phyloP scores from a whole-genome alignment of 768 basidiomycete species.

The Russula abietina region DNA sequence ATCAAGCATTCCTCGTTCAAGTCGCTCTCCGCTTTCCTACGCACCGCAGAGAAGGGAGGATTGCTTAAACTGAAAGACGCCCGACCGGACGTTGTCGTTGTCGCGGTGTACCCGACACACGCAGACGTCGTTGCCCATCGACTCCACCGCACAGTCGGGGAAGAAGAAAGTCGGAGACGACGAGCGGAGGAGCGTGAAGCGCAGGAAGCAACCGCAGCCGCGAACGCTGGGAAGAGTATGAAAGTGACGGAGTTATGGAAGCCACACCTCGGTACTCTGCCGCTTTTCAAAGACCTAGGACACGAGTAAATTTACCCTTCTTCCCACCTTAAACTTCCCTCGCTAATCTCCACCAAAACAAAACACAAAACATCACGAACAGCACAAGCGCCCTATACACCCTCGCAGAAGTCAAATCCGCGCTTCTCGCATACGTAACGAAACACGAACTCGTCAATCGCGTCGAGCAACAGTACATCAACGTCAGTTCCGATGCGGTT shows the following conservation, averaged over 20 bases:
- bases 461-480: slow-evolving; percentile 61
- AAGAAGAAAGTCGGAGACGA: slow-evolving; percentile 57
- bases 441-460: slow-evolving; percentile 57
- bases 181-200: slow-evolving; percentile 53
- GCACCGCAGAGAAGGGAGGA: slow-evolving; percentile 64
- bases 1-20: slow-evolving; percentile 79
- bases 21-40: slow-evolving; percentile 76
- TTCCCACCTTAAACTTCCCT: background rate
- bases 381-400: slow-evolving; percentile 54
- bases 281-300: slow-evolving; percentile 59
- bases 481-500: slow-evolving; percentile 45
- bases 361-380: background rate
- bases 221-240: slow-evolving; percentile 42
- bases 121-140: slow-evolving; percentile 48
- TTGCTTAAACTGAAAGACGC: slow-evolving; percentile 66
- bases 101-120: slow-evolving; percentile 51
- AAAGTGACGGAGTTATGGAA: slow-evolving; percentile 70
- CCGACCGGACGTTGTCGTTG: slow-evolving; percentile 32
- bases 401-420: slow-evolving; percentile 46
- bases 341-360: background rate
- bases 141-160: slow-evolving; percentile 54
- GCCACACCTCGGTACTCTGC: slow-evolving; percentile 50
- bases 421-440: slow-evolving; percentile 59
- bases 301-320: slow-evolving; percentile 46
- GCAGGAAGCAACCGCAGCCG: slow-evolving; percentile 46